These are phyloP conservation scores for Penicillium sp. DNA, from an alignment of 2,329 filamentous ascomycete genomes.

Conservation along the genomic window DNA sequence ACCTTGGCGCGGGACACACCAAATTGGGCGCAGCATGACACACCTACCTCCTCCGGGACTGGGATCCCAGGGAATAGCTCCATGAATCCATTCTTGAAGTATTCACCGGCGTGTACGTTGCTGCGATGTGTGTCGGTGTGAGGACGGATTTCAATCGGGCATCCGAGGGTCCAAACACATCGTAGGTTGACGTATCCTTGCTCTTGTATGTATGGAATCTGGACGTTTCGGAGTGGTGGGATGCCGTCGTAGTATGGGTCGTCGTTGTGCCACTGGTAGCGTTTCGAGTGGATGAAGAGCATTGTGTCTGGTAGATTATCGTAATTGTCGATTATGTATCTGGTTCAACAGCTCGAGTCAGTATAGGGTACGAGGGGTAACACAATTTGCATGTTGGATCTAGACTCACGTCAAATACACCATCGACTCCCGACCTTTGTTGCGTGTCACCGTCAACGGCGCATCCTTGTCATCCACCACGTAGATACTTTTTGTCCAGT, in stretches of 20 bases:
- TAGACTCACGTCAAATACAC: slow-evolving; percentile 44
- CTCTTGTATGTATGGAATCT: slow-evolving; percentile 49
- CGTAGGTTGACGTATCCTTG: slow-evolving; percentile 57
- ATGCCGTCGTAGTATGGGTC: slow-evolving; percentile 54
- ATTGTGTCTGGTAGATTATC: slow-evolving; percentile 42
- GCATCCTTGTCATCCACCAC: slow-evolving; percentile 53
- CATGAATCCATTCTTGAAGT: slow-evolving; percentile 51
- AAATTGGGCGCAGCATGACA: slow-evolving; percentile 58
- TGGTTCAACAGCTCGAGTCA: slow-evolving; percentile 21
- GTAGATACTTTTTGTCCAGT: slow-evolving; percentile 57
- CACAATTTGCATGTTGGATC: slow-evolving; percentile 4
- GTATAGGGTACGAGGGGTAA: background rate
- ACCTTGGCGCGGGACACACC: slow-evolving; percentile 52
- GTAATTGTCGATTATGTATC: slow-evolving; percentile 47
- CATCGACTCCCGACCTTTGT: slow-evolving; percentile 48
- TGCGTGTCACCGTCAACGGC: slow-evolving; percentile 49
- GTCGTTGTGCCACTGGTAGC: slow-evolving; percentile 52
- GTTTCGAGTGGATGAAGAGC: slow-evolving; percentile 43
- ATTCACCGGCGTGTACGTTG: slow-evolving; percentile 50
- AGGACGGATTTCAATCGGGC: slow-evolving; percentile 53
- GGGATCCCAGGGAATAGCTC: slow-evolving; percentile 47
- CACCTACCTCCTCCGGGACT: slow-evolving; percentile 49
- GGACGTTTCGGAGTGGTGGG: slow-evolving; percentile 50
- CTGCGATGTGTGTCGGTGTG: slow-evolving; percentile 44
- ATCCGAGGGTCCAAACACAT: slow-evolving; percentile 54